Conservation (phyloP, 768 basidiomycete genomes). For the Kwoniella dendrophila region DNA sequence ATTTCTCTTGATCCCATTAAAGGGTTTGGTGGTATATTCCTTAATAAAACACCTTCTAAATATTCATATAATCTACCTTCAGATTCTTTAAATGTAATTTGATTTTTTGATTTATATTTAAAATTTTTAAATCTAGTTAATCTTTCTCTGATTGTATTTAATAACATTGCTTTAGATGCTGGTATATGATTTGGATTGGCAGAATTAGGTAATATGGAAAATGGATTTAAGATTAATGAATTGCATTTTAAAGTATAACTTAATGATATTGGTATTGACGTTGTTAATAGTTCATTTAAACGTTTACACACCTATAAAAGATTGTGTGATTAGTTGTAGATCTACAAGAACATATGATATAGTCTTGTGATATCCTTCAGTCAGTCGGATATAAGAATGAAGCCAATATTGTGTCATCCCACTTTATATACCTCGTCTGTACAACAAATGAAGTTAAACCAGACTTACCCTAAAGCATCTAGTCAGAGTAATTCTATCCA, state of each 20-base stretch:
- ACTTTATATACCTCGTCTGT: too few species aligned
- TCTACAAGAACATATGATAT: too few species aligned
- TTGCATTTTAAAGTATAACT: slow-evolving; percentile 33
- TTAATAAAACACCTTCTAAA: slow-evolving; percentile 48
- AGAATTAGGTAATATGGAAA: slow-evolving; percentile 18
- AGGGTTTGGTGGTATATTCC: slow-evolving; percentile 24
- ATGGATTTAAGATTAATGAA: slow-evolving; percentile 41
- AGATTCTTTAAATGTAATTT: slow-evolving; percentile 34
- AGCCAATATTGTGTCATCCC: too few species aligned
- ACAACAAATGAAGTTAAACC: background rate
- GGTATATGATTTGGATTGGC: slow-evolving; percentile 27
- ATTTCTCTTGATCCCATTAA: slow-evolving; percentile 8
- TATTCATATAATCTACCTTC: slow-evolving; percentile 55
- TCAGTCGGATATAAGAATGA: too few species aligned
- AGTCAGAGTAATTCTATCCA: slow-evolving; percentile 38
- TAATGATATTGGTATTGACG: slow-evolving; percentile 35
- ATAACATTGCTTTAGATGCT: slow-evolving; percentile 35
- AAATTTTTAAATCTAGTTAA: slow-evolving; percentile 47
- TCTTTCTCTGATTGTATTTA: slow-evolving; percentile 41
- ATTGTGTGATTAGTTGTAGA: background rate
- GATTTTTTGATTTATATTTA: slow-evolving; percentile 20
- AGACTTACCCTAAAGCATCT: slow-evolving; percentile 36
- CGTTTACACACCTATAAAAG: slow-evolving; percentile 42
- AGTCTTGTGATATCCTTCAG: too few species aligned
- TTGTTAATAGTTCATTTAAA: slow-evolving; percentile 36